Evolutionary conservation across 176 grass and related monocot species (phyloP), one percentile per base, ranked within the genome.

Genomic region (Secale cereale): DNA sequence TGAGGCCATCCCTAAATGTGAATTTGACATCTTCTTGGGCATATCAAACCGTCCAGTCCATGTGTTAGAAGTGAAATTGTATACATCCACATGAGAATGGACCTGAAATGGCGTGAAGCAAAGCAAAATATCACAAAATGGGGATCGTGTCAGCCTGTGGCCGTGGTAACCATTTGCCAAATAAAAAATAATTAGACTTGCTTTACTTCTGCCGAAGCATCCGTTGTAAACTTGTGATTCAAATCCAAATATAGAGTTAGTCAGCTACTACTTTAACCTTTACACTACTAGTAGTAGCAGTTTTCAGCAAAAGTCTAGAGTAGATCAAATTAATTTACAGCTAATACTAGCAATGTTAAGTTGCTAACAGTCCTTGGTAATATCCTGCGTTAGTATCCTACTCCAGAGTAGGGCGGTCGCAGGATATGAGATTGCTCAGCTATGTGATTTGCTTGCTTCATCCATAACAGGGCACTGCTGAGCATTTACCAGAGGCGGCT

Each of bases 51-150:
- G 93, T 54, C 74, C 66, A 22, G 39, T 50, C 92, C 95, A 98
- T 80, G 84, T 87, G 76, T 95, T 95, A 36, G 84, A 82, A 16
- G 91, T 91, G 65, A 98, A 93, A 84, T 91, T 93, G 63, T 91
- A 98, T n/a, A 98, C 82, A 83, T 94, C 95, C 12, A 94, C 91
- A 88, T 98, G 92, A 88, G 91, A 93, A 93, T 98, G 92, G 4
- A 98, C 95, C 95, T 98, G 67, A 66, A 86, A 86, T 37, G 39
- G 68, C 20, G 37, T 78, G 59, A 81, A 83, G 15, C 27, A 67
- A 70, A 76, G 78, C 45, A 46, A 59, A 16, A 66, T 46, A 48
- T 89, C 65, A 85, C 19, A 60, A 83, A 62, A 28, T 14, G 76
- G 74, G 22, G 45, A 22, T 20, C 52, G 9, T 79, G 48, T 66